Evolutionary conservation across 148 eudicot species (phyloP).

Genomic region (Limonium bicolor): DNA sequence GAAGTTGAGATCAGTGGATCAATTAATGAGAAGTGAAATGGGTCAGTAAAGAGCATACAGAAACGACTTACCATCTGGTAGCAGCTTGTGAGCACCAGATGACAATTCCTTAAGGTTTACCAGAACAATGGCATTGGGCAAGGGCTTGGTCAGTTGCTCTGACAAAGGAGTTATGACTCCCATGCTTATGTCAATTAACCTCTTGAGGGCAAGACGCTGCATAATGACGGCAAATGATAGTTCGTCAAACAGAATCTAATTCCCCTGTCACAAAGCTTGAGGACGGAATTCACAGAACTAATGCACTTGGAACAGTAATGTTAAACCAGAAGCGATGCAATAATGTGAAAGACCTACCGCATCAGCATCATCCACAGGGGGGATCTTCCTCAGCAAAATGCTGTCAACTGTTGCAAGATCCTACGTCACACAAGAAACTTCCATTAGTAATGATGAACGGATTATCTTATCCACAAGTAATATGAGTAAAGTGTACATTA

Average conservation of each 20-base stretch:
- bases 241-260: slow-evolving; percentile 9
- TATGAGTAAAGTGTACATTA: slow-evolving; percentile 8
- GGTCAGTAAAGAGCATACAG: background rate
- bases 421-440: slow-evolving; percentile 27
- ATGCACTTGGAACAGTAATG: background rate
- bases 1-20: background rate
- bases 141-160: slow-evolving; percentile 83
- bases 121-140: slow-evolving; percentile 80
- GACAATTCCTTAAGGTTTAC: slow-evolving; percentile 75
- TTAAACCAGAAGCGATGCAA: slow-evolving; percentile 2
- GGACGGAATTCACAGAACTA: background rate
- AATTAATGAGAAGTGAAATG: no score
- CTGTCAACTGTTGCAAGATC: slow-evolving; percentile 98
- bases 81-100: slow-evolving; percentile 76
- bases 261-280: background rate
- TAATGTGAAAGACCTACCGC: slow-evolving; percentile 40
- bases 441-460: no score
- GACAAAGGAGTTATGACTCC: slow-evolving; percentile 83
- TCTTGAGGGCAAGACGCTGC: slow-evolving; percentile 91
- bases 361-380: slow-evolving; percentile 59
- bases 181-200: slow-evolving; percentile 82
- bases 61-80: slow-evolving; percentile 57
- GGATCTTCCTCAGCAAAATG: slow-evolving; percentile 78
- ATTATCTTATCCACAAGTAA: no score
- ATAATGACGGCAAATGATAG: slow-evolving; percentile 9